Conservation (phyloP, 2,329 filamentous ascomycete species). For the Pseudopyrenochaeta lycopersici region DNA sequence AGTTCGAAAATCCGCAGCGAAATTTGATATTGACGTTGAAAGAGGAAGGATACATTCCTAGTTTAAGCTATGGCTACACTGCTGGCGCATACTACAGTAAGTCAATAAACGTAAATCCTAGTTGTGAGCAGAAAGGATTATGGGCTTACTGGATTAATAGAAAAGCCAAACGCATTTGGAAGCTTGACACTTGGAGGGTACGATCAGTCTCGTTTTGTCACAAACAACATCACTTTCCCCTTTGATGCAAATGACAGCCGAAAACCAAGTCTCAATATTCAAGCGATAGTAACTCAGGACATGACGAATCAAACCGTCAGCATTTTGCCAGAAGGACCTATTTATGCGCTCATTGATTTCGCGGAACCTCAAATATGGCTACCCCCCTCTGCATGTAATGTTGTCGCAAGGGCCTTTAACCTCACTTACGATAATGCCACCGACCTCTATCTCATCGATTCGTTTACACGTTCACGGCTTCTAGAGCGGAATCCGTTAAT, state of each 20-base stretch:
- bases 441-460: constrained; percentile 47
- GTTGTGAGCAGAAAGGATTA: neutral
- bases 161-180: constrained; percentile 28
- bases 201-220: constrained; percentile 41
- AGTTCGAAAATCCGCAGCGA: constrained; percentile 41
- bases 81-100: constrained; percentile 29
- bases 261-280: constrained; percentile 26
- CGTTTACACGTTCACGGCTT: constrained; percentile 34
- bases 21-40: constrained; percentile 17
- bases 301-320: constrained; percentile 31
- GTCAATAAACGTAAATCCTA: neutral
- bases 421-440: constrained; percentile 44
- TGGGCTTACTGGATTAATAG: constrained; percentile 6
- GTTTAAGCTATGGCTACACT: constrained; percentile 26
- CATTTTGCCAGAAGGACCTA: constrained; percentile 13
- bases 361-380: constrained; percentile 51
- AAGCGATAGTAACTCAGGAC: constrained; percentile 26
- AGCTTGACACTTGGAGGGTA: constrained; percentile 52
- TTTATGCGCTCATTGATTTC: constrained; percentile 46
- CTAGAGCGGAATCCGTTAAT: constrained; percentile 34
- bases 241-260: constrained; percentile 31
- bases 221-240: constrained; percentile 29
- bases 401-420: constrained; percentile 48
- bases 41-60: constrained; percentile 23
- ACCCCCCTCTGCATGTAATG: constrained; percentile 43